Conservation (phyloP, 805 yeast genomes). For the Candida cerambycidarum region DNA sequence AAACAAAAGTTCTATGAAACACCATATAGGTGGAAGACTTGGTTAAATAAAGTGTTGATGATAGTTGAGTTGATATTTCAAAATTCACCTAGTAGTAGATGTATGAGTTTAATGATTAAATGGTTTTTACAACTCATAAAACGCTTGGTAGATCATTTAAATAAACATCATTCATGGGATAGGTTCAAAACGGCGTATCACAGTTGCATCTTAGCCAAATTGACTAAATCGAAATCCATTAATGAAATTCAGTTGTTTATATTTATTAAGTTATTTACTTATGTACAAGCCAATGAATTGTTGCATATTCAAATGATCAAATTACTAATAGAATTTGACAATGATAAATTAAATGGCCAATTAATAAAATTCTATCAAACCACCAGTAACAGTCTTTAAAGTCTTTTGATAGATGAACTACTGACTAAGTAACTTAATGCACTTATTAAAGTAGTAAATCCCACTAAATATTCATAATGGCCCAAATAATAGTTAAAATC, state of each 20-base stretch:
- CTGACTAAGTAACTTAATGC: constrained; percentile 76
- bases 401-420: constrained; percentile 54
- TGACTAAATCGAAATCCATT: not conserved
- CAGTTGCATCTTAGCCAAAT: not conserved
- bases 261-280: constrained; percentile 1
- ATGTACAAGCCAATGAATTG: not conserved
- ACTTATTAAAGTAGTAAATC: constrained; percentile 68
- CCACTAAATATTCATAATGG: constrained; percentile 22
- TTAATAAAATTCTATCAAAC: constrained; percentile 6
- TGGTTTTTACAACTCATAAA: constrained; percentile 6
- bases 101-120: not conserved
- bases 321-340: not conserved
- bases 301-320: not conserved
- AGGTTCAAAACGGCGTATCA: not conserved
- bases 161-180: not conserved
- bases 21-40: not conserved
- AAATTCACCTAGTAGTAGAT: not conserved
- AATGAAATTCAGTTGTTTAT: constrained; percentile 4
- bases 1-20: not conserved
- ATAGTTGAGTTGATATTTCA: not conserved
- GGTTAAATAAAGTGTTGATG: not conserved
- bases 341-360: constrained; percentile 3
- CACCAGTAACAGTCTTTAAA: constrained; percentile 33
- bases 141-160: not conserved
- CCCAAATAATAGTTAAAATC: constrained; percentile 17